Base-by-base conservation (phyloP, 371 early-diverging fungal genomes). In the Syncephalastrum racemosum region DNA sequence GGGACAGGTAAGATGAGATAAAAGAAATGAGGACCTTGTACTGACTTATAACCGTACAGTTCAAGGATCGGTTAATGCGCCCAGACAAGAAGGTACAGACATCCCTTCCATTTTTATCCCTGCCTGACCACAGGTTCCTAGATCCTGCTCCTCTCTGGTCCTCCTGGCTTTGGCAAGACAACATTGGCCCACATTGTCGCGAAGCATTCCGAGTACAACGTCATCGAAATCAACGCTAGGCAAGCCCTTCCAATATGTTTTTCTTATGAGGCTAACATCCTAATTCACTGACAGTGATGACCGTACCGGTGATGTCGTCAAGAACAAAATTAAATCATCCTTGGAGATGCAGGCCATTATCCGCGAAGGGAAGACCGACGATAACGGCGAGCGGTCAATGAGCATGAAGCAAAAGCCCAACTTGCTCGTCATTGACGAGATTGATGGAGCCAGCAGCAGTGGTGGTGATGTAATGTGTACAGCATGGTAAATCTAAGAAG, bases 151-250 rank as follows among this genome's bases (percentile, higher is more conserved):
- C 60, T 99, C 19, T 83, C 93, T 5, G 99, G 99, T 0, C 92
- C 95, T 16, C 97, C 99, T 1, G 99, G 99, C 0, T 80, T 97
- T 50, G 99, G 99, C 54, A 99, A 99, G 70, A 99, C 99, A 0
- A 98, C 99, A 0, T 75, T 99, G 60, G 99, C 97, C 0, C 95
- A 97, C 70, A 86, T 99, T 1, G 83, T 94, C 45, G 97, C 97
- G 0, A 80, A 82, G 44, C 95, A 96, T 60, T 85, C 91, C n/a
- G 96, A 96, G 1, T 94, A 98, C 65, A 84, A 91, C 45, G 71
- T 91, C 3, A 74, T 97, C 16, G 99, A 99, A 77, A 89, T 99
- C 67, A 99, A 99, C 75, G 99, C 99, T 4, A 95, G 93, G 92
- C 88, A 75, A n/a, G 27, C 8, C 44, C 13, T n/a, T 10, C 13